These are phyloP conservation scores for Diplodia sapinea DNA, from an alignment of 2,329 filamentous ascomycete species.

Conservation along the genomic window DNA sequence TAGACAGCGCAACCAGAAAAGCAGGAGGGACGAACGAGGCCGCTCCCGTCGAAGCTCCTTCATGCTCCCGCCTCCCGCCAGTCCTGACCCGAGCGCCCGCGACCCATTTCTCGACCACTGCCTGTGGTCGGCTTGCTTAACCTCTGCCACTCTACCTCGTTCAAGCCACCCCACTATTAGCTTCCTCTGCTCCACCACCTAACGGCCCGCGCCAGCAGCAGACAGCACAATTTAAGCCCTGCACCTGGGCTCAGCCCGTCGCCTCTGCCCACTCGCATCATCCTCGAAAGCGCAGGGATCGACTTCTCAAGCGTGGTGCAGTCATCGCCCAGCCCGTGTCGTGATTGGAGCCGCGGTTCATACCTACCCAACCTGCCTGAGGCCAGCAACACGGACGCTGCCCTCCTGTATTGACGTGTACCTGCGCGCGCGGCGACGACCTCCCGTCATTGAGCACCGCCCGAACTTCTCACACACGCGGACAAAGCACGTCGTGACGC, in stretches of 20 bases:
- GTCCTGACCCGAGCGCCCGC: neutral
- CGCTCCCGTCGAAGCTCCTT: slow-evolving; percentile 1
- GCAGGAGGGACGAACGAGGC: neutral
- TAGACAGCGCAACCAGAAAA: neutral
- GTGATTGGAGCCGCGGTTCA: slow-evolving; percentile 17
- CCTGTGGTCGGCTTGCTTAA: slow-evolving; percentile 3
- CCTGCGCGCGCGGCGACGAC: slow-evolving; percentile 18
- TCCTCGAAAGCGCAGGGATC: slow-evolving; percentile 30
- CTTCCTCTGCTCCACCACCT: slow-evolving; percentile 27
- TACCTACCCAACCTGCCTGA: slow-evolving; percentile 38
- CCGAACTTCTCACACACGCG: slow-evolving; percentile 13
- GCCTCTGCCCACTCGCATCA: slow-evolving; percentile 19
- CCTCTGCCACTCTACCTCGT: slow-evolving; percentile 17
- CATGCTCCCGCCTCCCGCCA: slow-evolving; percentile 7
- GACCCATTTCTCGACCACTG: slow-evolving; percentile 8
- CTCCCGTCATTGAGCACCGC: slow-evolving; percentile 21
- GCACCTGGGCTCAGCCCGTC: slow-evolving; percentile 15
- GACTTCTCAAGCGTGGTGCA: slow-evolving; percentile 15
- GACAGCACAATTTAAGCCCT: slow-evolving; percentile 19
- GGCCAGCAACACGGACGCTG: slow-evolving; percentile 39
- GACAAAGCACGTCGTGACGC: slow-evolving; percentile 28
- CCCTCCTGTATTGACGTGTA: slow-evolving; percentile 31
- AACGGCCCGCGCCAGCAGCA: slow-evolving; percentile 28
- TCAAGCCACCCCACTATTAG: slow-evolving; percentile 31
- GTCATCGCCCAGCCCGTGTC: slow-evolving; percentile 29